Base-by-base conservation (phyloP, 2,329 filamentous ascomycete genomes). In the Remersonia thermophila region DNA sequence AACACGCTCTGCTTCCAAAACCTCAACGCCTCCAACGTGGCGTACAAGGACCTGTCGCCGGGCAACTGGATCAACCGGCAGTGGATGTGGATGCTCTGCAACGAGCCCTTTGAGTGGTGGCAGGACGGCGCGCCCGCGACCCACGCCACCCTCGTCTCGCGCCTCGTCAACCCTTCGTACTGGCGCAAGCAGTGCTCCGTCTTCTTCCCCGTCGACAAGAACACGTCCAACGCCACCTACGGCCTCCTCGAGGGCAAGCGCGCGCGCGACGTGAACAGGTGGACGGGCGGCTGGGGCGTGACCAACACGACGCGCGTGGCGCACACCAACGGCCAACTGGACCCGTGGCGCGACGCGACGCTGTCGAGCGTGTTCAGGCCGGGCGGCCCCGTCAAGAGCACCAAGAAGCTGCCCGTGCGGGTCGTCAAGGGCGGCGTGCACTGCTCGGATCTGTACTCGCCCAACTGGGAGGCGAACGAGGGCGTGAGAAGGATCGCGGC, bases 11-110 rank as follows among this genome's bases (percentile, higher is more conserved):
- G 67, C 37, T 63, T 57, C 56, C 42, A 62, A 52, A 45, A 61
- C 35, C 47, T 66, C 56, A 67, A 74, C 49, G 56, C 51, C 3
- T 57, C 55, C 15, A 61, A 66, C 49, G 52, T 55, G 9, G 43
- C 57, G 33, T 64, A 55, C 51, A 52, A 52, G 35, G 60, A 63
- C 34, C 34, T 58, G 23, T 43, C 49, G 3, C 47, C 53, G 1
- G 39, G 42, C 46, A 73, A 73, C 47, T 42, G 43, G 1, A 45
- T 57, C 25, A 61, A 70, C 51, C 57, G 69, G 3, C 69, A 72
- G 44, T 74, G 67, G 68, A 54, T 58, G 11, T 74, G 68, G 69
- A 61, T 74, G 51, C 56, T 65, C 5, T 74, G 71, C 57, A 73
- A 73, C 51, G 57, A 62, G 40, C 59, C 60, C 50, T 56, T 64